phyloP scores from a whole-genome alignment of 345 rosid species.

The Dovyalis caffra region DNA sequence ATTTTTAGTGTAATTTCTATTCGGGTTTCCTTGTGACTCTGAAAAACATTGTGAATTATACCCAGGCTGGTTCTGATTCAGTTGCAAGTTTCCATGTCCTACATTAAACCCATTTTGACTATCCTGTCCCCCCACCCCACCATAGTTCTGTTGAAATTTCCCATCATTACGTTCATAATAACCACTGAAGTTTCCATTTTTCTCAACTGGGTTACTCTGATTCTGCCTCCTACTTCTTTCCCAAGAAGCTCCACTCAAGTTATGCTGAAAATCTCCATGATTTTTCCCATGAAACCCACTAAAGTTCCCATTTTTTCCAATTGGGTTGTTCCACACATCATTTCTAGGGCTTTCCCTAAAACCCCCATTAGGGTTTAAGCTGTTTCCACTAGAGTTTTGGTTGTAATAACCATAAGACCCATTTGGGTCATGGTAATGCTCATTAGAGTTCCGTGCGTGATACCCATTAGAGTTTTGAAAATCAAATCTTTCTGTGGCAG shows the following conservation, averaged over 20 bases:
- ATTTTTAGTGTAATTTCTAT: conserved; percentile 19
- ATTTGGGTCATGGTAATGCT: conserved; percentile 18
- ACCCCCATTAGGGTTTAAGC: conserved; percentile 20
- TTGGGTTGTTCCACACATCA: conserved; percentile 14
- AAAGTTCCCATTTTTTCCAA: conserved; percentile 23
- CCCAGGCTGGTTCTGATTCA: conserved; percentile 7
- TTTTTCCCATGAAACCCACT: conserved; percentile 17
- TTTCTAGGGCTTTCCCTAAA: conserved; percentile 15
- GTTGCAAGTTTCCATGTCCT: conserved; percentile 17
- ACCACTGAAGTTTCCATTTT: conserved; percentile 15
- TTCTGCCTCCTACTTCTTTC: conserved; percentile 17
- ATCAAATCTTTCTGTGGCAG: conserved; percentile 53
- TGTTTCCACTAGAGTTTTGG: conserved; percentile 21
- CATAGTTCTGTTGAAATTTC: neutral
- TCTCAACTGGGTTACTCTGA: conserved; percentile 10
- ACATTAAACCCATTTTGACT: conserved; percentile 10
- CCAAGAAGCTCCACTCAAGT: conserved; percentile 6
- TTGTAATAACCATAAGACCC: conserved; percentile 11
- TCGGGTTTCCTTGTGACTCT: conserved; percentile 18
- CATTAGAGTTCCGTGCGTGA: conserved; percentile 13
- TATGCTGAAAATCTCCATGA: conserved; percentile 4
- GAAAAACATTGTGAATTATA: conserved; percentile 16
- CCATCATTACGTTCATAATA: conserved; percentile 14
- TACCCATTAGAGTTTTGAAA: conserved; percentile 21
- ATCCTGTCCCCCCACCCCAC: conserved; percentile 10